Evolutionary conservation across 2,329 filamentous ascomycete genomes (phyloP).

Genomic region (Diaporthe aspalathi): DNA sequence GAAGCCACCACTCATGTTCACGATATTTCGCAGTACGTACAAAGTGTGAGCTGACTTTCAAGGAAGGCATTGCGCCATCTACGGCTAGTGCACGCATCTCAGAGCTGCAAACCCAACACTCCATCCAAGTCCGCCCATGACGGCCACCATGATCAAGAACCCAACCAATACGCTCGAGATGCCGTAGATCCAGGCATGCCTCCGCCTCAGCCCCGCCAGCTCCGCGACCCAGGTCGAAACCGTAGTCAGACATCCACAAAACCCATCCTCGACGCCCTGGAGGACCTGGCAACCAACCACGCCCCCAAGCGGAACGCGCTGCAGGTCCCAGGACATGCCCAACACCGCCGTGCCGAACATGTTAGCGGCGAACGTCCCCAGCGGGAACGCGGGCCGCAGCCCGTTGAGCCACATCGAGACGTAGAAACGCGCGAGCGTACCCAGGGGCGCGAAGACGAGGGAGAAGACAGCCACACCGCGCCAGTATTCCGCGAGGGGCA

Average conservation of each 20-base stretch:
- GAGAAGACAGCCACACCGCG: constrained; percentile 81
- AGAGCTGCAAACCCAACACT: constrained; percentile 64
- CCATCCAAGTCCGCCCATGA: constrained; percentile 84
- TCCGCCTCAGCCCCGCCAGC: constrained; percentile 60
- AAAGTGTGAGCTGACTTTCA: background rate
- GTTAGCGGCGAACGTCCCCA: constrained; percentile 89
- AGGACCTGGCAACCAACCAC: constrained; percentile 71
- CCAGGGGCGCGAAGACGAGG: constrained; percentile 83
- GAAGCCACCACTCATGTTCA: too few species aligned
- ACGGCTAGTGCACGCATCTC: constrained; percentile 49
- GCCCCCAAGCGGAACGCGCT: constrained; percentile 69
- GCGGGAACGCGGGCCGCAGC: constrained; percentile 74
- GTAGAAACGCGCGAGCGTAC: constrained; percentile 82
- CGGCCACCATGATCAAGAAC: constrained; percentile 70
- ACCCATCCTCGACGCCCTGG: constrained; percentile 74
- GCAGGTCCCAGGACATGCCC: constrained; percentile 82
- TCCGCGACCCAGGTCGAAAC: constrained; percentile 76
- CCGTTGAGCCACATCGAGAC: constrained; percentile 77
- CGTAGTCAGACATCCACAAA: constrained; percentile 75
- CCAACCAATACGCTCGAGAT: constrained; percentile 68
- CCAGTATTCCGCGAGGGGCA: constrained; percentile 78
- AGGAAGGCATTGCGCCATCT: too few species aligned
- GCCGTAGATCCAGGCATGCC: constrained; percentile 76
- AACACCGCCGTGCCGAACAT: constrained; percentile 79
- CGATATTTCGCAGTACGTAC: too few species aligned